These are phyloP conservation scores for Singerocomus inundabilis DNA, from an alignment of 1,284 basidiomycete genomes.

Conservation along the genomic window DNA sequence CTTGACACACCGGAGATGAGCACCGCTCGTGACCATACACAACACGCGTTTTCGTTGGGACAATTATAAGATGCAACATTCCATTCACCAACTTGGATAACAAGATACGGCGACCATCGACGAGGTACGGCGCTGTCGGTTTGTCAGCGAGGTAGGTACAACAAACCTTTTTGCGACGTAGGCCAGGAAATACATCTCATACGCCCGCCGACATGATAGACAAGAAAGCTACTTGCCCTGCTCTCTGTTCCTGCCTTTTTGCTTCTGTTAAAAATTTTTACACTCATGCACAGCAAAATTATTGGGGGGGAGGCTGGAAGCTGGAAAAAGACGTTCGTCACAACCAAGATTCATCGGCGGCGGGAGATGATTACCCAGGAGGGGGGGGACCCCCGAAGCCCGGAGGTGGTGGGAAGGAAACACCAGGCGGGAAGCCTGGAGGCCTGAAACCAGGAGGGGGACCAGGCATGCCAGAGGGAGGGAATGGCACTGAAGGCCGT, in stretches of 20 bases:
- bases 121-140: conserved; percentile 20
- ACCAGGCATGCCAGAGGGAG: conserved; percentile 81
- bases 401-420: conserved; percentile 78
- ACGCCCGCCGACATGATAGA: conserved; percentile 21
- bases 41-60: conserved; percentile 19
- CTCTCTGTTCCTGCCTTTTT: conserved; percentile 23
- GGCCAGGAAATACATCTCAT: conserved; percentile 29
- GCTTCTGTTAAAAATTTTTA: conserved; percentile 10
- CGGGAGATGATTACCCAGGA: conserved; percentile 65
- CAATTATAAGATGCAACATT: conserved; percentile 18
- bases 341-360: conserved; percentile 1
- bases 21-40: conserved; percentile 12
- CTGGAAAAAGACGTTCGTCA: conserved; percentile 22
- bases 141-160: conserved; percentile 28
- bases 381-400: conserved; percentile 77
- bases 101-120: conserved; percentile 20
- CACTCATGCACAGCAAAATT: conserved; percentile 7
- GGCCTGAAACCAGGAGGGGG: conserved; percentile 83
- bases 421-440: conserved; percentile 76
- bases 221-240: conserved; percentile 26
- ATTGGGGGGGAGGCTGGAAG: conserved; percentile 43
- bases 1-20: conserved; percentile 30
- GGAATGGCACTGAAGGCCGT: conserved; percentile 82
- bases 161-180: conserved; percentile 32
- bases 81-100: conserved; percentile 22